Base-by-base conservation (phyloP, 2,329 filamentous ascomycete species). In the Davidsoniella australis region DNA sequence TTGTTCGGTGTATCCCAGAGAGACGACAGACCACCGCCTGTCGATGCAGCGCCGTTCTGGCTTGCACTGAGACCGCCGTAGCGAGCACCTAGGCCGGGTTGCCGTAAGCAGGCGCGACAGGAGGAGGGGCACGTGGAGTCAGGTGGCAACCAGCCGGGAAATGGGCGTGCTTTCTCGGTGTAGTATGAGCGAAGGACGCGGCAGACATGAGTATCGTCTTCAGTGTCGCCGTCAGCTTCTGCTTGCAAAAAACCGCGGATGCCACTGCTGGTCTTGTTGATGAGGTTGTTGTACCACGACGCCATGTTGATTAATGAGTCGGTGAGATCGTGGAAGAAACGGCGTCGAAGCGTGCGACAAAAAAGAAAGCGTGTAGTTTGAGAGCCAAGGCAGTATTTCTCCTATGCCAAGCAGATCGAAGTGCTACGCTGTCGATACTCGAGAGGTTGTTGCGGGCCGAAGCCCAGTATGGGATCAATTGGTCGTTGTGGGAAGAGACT, bases 141-240 rank as follows among this genome's bases (percentile, higher is more conserved):
- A 5, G 85, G 80, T 6, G 88, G 86, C 6, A 96, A 79, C 89
- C 91, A 96, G 57, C 71, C 66, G 1, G 91, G 91, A 55, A 88
- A 83, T 1, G 78, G 72, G 18, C 80, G 79, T 57, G 82, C 84
- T 61, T 93, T 91, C 63, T 96, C 88, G 47, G 71, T 76, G 71
- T 98, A 96, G 72, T 96, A 94, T 58, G 79, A 82, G 58, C 91
- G 83, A 23, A 98, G 77, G 36, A 94, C 87, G 58, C 91, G 85
- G 66, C 85, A 93, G 59, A 96, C 83, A 68, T 96, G 87, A 2
- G 87, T 93, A 67, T 94, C 86, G 67, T 96, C 88, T 65, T 93
- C 75, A 54, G 78, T 81, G 60, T 83, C 79, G 64, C 80, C 80
- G 63, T 82, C 79, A 57, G 71, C 68, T 56, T 82, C 78, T 61